Evolutionary conservation across 805 yeast genomes (phyloP).

Genomic region (Myxozyma kluyveri): DNA sequence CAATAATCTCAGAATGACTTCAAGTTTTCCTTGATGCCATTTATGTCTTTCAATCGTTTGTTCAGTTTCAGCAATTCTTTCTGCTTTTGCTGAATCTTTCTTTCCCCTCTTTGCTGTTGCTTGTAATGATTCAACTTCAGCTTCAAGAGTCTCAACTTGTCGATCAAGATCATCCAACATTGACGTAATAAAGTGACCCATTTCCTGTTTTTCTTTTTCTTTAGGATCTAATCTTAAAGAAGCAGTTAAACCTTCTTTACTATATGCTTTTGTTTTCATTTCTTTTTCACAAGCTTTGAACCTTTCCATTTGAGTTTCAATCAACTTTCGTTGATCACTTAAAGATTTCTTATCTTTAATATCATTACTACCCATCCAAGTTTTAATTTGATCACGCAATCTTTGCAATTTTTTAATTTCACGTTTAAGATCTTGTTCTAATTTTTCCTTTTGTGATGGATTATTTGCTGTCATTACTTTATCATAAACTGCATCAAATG

Average conservation of each 20-base stretch:
- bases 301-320: constrained; percentile 81
- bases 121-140: constrained; percentile 57
- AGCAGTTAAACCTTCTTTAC: constrained; percentile 84
- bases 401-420: constrained; percentile 94
- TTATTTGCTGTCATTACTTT: constrained; percentile 78
- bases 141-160: constrained; percentile 77
- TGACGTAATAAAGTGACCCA: constrained; percentile 63
- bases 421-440: constrained; percentile 83
- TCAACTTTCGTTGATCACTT: constrained; percentile 69
- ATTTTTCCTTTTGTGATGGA: constrained; percentile 86
- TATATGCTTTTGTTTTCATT: constrained; percentile 89
- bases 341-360: constrained; percentile 83
- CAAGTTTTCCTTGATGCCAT: constrained; percentile 75
- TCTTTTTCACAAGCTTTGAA: constrained; percentile 92
- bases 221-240: constrained; percentile 70
- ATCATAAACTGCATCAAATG: constrained; percentile 81
- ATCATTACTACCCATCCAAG: constrained; percentile 88
- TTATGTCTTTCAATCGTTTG: constrained; percentile 68
- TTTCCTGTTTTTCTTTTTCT: constrained; percentile 74
- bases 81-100: constrained; percentile 54
- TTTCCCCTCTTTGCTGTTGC: constrained; percentile 58
- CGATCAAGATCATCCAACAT: constrained; percentile 75
- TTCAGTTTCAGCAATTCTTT: constrained; percentile 60
- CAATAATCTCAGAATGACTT: constrained; percentile 67
- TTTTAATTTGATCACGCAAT: constrained; percentile 89